Conservation (phyloP, 371 early-diverging fungal species). For the Fennellomyces sp. region DNA sequence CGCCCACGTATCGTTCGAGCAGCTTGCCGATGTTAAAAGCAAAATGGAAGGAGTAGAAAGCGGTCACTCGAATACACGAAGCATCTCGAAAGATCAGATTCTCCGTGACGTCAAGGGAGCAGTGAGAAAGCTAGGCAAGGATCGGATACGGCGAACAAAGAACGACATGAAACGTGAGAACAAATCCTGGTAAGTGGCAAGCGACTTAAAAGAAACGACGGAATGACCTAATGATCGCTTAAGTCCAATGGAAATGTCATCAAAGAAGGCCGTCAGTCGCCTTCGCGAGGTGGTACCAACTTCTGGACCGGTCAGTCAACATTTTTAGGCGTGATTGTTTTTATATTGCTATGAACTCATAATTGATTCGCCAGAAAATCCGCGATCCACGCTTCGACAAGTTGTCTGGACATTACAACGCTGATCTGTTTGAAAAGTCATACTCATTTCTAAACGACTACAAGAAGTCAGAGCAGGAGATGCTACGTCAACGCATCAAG, state of each 20-base stretch:
- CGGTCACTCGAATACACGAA: constrained; percentile 29
- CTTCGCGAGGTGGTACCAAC: constrained; percentile 76
- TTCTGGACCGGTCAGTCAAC: constrained; percentile 46
- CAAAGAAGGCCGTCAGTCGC: constrained; percentile 81
- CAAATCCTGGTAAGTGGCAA: constrained; percentile 48
- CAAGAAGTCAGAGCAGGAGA: constrained; percentile 69
- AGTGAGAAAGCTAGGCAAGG: constrained; percentile 37
- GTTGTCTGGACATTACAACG: constrained; percentile 81
- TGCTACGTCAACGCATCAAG: constrained; percentile 62
- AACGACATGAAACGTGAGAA: constrained; percentile 50
- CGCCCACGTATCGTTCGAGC: constrained; percentile 81
- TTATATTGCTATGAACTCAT: background rate
- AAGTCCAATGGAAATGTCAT: constrained; percentile 81
- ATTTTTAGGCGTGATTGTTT: background rate
- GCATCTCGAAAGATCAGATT: constrained; percentile 35
- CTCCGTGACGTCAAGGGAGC: constrained; percentile 42
- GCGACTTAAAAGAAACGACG: too few species aligned
- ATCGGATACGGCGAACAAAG: constrained; percentile 37
- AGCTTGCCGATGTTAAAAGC: constrained; percentile 74
- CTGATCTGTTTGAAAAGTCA: constrained; percentile 83
- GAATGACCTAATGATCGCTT: background rate
- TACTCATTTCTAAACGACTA: constrained; percentile 83
- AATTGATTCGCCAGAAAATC: constrained; percentile 47
- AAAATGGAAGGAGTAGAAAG: constrained; percentile 67
- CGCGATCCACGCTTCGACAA: constrained; percentile 92